Evolutionary conservation across 2,329 filamentous ascomycete genomes (phyloP), one percentile per base, ranked within the genome.

Genomic region (Trichoderma sp.): DNA sequence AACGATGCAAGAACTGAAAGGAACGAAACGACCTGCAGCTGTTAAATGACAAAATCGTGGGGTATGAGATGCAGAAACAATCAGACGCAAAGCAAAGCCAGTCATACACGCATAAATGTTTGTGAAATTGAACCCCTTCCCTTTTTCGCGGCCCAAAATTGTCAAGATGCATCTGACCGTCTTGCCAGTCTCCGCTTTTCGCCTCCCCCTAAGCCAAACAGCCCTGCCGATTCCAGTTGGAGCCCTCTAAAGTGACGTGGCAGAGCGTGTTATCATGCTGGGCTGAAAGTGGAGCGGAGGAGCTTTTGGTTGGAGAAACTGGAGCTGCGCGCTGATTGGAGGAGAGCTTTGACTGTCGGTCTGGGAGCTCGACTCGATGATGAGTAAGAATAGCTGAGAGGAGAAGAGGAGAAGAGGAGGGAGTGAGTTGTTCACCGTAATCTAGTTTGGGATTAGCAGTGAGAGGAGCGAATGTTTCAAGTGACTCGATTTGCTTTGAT

Each of bases 91-190:
- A 35, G 11, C 33, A 37, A 21, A 40, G 62, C 27, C 53, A 16
- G 62, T 58, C 43, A 61, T 53, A 33, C 31, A 43, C 62, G 62
- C 62, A 66, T 57, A 43, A 43, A 67, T 55, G 53, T 31, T 49
- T n/a, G 43, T 53, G 65, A 21, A 61, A 53, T 60, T 60, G 24
- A 33, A 47, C 40, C 40, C 40, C 19, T 40, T 14, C 37, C 37
- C 7, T n/a, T 68, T 68, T 68, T 68, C 14, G 65, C 65, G 35
- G 65, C 65, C 65, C 65, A 61, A 68, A 66, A 68, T 27, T 49
- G 47, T 61, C 56, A 60, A 55, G 40, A 58, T 61, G 56, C 65
- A 61, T 68, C 65, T 53, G 58, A 55, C 65, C 49, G 65, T 60
- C 65, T 43, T 19, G 11, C 33, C 16, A 19, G 57, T 27, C 43